Evolutionary conservation across 2,329 filamentous ascomycete species (phyloP), one percentile per base, ranked within the genome.

Genomic region (Dactylellina sp.): DNA sequence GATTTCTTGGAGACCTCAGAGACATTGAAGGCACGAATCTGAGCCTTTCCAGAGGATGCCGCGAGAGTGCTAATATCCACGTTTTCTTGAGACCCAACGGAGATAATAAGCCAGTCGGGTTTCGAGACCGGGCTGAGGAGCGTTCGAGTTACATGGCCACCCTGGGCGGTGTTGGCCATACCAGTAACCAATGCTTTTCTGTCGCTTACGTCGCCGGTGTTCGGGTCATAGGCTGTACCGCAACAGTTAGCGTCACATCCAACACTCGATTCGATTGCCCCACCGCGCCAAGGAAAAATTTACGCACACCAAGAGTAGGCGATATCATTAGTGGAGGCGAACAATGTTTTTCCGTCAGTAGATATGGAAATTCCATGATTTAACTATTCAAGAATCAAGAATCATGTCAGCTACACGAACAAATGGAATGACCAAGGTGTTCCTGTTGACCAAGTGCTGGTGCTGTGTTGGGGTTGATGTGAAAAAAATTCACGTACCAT

Each of bases 71-170:
- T 78, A 39, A 62, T 78, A 79, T 93, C 90, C 25, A 89, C 82
- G 79, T 92, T 91, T 32, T 82, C 81, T 37, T 83, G 82, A 77
- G 86, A 89, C 46, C 90, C 90, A 66, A 88, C 85, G 40, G 87
- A 89, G 42, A 92, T 85, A 50, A 92, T 80, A 4, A 93, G 82
- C 76, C 86, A 82, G 16, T 85, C 85, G 2, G 70, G 70, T 0
- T 83, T 80, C 39, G 84, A 84, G 12, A 82, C 79, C 0, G 89
- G 88, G n/a, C 90, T 81, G 37, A 91, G 83, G 0, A 93, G 82
- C 0, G 90, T 92, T 40, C 90, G 85, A 0, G 89, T 89, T 3
- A 83, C 85, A 77, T 92, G 89, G 60, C 87, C 89, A 2, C 82
- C 80, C 9, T 66, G 57, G 42, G 72, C 76, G 88, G 92, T 91